phyloP scores from a whole-genome alignment of 2,329 filamentous ascomycete genomes.

The Stachybotrys chlorohalonatus region DNA sequence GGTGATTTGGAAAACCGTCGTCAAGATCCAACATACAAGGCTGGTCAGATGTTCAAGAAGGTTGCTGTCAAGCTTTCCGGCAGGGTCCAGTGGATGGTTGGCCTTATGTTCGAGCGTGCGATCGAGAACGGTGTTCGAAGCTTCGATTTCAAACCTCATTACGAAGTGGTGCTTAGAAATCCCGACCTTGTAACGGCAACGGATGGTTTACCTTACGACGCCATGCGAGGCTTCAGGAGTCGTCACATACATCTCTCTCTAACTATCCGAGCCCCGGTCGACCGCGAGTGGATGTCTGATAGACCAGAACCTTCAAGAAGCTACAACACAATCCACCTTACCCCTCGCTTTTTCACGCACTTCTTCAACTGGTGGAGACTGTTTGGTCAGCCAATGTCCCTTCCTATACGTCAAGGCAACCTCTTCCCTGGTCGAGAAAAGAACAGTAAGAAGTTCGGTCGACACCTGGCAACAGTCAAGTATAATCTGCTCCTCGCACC shows the following conservation, averaged over 20 bases:
- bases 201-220: slow-evolving; percentile 61
- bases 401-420: slow-evolving; percentile 85
- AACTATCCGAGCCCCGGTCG: slow-evolving; percentile 76
- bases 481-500: slow-evolving; percentile 90
- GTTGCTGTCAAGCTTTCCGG: slow-evolving; percentile 98
- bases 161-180: slow-evolving; percentile 78
- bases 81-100: slow-evolving; percentile 86
- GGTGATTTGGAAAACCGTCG: slow-evolving; percentile 51
- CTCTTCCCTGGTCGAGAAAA: slow-evolving; percentile 91
- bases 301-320: slow-evolving; percentile 71
- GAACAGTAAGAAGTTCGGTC: slow-evolving; percentile 96
- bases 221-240: slow-evolving; percentile 93
- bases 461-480: slow-evolving; percentile 96
- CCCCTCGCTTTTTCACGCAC: slow-evolving; percentile 93
- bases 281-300: slow-evolving; percentile 75
- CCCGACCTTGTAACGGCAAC: slow-evolving; percentile 61
- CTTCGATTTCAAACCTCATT: slow-evolving; percentile 88
- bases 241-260: slow-evolving; percentile 95
- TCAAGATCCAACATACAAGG: slow-evolving; percentile 56
- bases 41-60: slow-evolving; percentile 88
- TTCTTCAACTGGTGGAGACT: slow-evolving; percentile 98
- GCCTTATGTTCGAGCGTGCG: slow-evolving; percentile 85
- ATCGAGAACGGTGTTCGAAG: slow-evolving; percentile 62
- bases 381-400: slow-evolving; percentile 88
- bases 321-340: slow-evolving; percentile 94